Evolutionary conservation across 345 rosid species (phyloP).

Genomic region (Camelina neglecta): DNA sequence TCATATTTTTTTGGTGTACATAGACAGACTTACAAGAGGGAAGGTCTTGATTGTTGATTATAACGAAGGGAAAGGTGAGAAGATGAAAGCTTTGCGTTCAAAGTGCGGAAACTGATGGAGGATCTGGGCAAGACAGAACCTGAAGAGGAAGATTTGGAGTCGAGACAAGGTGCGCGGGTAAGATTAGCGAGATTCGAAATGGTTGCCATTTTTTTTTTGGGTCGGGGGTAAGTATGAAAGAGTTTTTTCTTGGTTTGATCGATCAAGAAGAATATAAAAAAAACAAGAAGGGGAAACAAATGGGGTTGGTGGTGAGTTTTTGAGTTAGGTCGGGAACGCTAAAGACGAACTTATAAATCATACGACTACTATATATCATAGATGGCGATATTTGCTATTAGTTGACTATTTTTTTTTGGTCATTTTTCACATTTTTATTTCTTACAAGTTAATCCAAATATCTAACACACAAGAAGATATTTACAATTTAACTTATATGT

Average conservation of each 20-base stretch:
- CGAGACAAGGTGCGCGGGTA: constrained; percentile 43
- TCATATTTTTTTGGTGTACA: neutral
- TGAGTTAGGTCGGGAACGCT: constrained; percentile 39
- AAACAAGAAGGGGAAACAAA: constrained; percentile 3
- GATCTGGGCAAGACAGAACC: constrained; percentile 49
- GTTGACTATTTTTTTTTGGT: constrained; percentile 23
- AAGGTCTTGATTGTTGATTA: constrained; percentile 42
- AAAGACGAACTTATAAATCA: constrained; percentile 1
- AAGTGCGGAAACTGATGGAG: constrained; percentile 49
- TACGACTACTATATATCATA: neutral
- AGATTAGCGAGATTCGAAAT: constrained; percentile 73
- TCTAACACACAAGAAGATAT: neutral
- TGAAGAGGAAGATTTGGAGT: constrained; percentile 50
- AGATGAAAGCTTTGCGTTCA: constrained; percentile 53
- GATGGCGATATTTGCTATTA: constrained; percentile 10
- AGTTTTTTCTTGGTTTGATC: constrained; percentile 32
- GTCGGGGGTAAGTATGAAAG: constrained; percentile 22
- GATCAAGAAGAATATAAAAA: constrained; percentile 18
- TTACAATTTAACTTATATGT: no score
- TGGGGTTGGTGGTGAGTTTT: constrained; percentile 39
- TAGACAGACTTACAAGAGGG: constrained; percentile 60
- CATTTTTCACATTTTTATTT: neutral
- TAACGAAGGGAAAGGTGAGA: constrained; percentile 53
- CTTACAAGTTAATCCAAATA: neutral
- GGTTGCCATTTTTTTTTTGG: constrained; percentile 59